Base-by-base conservation (phyloP, 2,329 filamentous ascomycete genomes). In the Simplicillium sp. region DNA sequence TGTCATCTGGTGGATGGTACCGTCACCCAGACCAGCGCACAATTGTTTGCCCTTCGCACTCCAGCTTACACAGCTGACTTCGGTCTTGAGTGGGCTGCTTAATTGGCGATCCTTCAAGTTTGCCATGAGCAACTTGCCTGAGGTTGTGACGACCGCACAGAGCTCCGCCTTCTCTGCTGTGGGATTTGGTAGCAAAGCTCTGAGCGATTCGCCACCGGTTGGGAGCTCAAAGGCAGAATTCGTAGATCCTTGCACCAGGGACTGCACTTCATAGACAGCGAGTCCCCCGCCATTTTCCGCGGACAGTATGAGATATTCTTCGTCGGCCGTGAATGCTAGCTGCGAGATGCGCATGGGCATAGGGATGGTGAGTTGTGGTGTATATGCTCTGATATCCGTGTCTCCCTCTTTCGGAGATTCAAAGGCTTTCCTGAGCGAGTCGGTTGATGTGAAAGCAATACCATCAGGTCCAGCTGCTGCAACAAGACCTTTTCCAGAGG, bases 1-100 rank as follows among this genome's bases (percentile, higher is more conserved):
- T 7, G 85, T 87, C 75, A 97, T 82, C 59, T 96, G 89, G 42
- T 76, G 75, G 39, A 84, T 80, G 11, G 80, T 81, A 43, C 92
- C 92, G 61, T 96, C 79, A 7, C 72, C 80, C 50, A 92, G 69
- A 13, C 94, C 92, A 49, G 87, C 89, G 35, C 94, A 82, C 34
- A 98, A 69, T 57, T 97, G 90, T 59, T 95, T 98, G 36, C 92
- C 92, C 57, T 82, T 87, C 45, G 79, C 83, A 59, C 92, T 98
- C 92, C 94, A 98, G 42, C 85, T 82, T 6, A 87, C 75, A 53
- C 84, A 92, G 56, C 82, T 88, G 20, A 94, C 89, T 37, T 84
- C 81, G 20, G 75, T 69, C 53, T 82, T 86, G 47, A 94, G 67
- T 1, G 53, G 67, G 47, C 66, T 73, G 29, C 85, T 86, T 48